A percentile compares a stretch with the other conserved stretches of the same genome.
Evolutionary conservation across 1,284 basidiomycete genomes (phyloP).

Genomic region (Marasmius tenuissimus): DNA sequence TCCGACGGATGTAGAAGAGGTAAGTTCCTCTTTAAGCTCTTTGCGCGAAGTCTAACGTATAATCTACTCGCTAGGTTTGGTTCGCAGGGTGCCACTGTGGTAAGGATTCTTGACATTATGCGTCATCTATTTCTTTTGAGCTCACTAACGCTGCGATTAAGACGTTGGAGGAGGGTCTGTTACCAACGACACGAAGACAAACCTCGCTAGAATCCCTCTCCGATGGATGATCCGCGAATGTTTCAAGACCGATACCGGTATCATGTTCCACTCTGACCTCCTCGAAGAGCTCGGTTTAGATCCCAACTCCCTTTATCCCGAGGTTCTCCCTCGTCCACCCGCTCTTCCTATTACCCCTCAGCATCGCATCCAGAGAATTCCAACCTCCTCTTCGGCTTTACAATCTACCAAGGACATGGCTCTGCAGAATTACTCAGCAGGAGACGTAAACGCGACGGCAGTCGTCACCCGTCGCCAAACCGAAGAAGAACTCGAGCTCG

Average conservation of each 20-base stretch:
- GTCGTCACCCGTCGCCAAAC: slow-evolving; percentile 1
- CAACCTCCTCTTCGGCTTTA: neutral
- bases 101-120: neutral
- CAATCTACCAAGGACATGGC: too few species aligned
- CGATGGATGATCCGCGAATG: slow-evolving; percentile 49
- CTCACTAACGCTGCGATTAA: neutral
- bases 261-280: slow-evolving; percentile 33
- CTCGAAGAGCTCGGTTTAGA: slow-evolving; percentile 37
- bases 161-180: slow-evolving; percentile 21
- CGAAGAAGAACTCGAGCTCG: slow-evolving; percentile 42
- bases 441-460: neutral
- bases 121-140: too few species aligned
- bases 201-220: slow-evolving; percentile 42
- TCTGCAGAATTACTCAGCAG: neutral
- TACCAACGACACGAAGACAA: slow-evolving; percentile 28
- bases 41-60: neutral
- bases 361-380: neutral
- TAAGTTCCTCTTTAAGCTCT: neutral
- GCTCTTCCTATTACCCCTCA: neutral
- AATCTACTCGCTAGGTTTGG: slow-evolving; percentile 17
- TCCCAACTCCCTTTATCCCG: slow-evolving; percentile 33
- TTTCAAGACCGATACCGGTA: slow-evolving; percentile 35
- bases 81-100: slow-evolving; percentile 21
- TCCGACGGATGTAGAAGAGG: slow-evolving; percentile 22
- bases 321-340: slow-evolving; percentile 32